Base-by-base conservation (phyloP, 2,329 filamentous ascomycete genomes). In the Exophiala bonariae region DNA sequence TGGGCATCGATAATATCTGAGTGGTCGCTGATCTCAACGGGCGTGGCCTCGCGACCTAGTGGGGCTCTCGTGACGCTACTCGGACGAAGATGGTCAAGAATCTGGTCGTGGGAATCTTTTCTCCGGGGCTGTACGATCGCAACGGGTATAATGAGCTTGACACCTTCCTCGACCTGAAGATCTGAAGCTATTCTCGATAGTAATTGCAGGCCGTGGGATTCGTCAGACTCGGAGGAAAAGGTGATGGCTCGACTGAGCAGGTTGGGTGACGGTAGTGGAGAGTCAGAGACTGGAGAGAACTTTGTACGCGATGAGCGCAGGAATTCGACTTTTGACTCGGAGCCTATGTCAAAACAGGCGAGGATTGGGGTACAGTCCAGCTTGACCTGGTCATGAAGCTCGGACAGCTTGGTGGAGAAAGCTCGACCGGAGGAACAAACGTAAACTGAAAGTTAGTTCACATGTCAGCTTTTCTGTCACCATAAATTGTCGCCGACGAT, bases 311-410 rank as follows among this genome's bases (percentile, higher is more conserved):
- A 52, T 28, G 61, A 52, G 41, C 63, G n/a, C 54, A 55, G 59
- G 59, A 64, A 13, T 49, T 50, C 63, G 38, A 50, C 62, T 60
- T 56, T 68, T 59, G 61, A 72, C 62, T 64, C 70, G 58, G 59
- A 68, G 14, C 72, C 72, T 28, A 80, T 71, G 59, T 79, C 76
- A 57, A 80, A 71, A 35, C 81, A 72, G 16, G 78, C 77, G 40
- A 82, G 71, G 4, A 77, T 76, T n/a, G 79, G 79, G 40, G 70
- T 74, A 55, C 71, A 72, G 41, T 76, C 70, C 45, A 60, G 62
- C 49, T 54, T 54, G 45, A 53, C 56, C 30, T 67, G 66, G 22
- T 69, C 68, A 38, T 65, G 64, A 26, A 81, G 62, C 54, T 79
- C 74, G 44, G 73, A 71, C 16, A 81, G 64, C 59, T 77, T 76